Percentiles rank a stretch among this genome's conserved stretches.
phyloP scores from a whole-genome alignment of 371 early-diverging fungal species.

The Basidiobolus meristosporus region DNA sequence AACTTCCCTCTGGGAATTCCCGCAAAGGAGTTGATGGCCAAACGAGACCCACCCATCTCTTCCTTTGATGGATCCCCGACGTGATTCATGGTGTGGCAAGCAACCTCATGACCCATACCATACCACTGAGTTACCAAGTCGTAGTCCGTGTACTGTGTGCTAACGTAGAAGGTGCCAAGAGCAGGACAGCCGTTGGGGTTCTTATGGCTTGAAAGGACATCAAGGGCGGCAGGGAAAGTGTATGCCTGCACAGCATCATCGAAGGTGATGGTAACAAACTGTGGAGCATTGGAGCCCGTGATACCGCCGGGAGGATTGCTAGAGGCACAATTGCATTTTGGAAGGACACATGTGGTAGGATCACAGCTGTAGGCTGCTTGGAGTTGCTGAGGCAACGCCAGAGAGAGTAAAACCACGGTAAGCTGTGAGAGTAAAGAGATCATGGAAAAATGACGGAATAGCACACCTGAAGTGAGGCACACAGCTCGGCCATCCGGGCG shows the following conservation, averaged over 20 bases:
- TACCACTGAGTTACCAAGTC: conserved; percentile 47
- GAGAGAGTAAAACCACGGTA: neutral
- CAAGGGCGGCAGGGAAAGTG: conserved; percentile 9
- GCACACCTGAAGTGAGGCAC: no score
- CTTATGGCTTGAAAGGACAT: conserved; percentile 9
- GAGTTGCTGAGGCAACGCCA: conserved; percentile 2
- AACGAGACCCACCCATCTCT: conserved; percentile 30
- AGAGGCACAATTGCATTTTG: conserved; percentile 44
- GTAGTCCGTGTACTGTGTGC: conserved; percentile 41
- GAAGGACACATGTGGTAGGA: conserved; percentile 35
- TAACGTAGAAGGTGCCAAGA: conserved; percentile 40
- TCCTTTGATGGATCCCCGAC: conserved; percentile 6
- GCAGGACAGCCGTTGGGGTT: conserved; percentile 49
- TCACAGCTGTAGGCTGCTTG: conserved; percentile 27
- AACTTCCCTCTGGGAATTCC: conserved; percentile 46
- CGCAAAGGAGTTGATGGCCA: conserved; percentile 29
- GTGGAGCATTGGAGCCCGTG: conserved; percentile 32
- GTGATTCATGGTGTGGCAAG: conserved; percentile 3
- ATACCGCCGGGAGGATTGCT: conserved; percentile 32
- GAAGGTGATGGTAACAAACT: conserved; percentile 49
- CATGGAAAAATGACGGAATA: no score
- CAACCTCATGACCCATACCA: conserved; percentile 48
- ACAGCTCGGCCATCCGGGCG: no score
- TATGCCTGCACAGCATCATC: conserved; percentile 44
- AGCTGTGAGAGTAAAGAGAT: neutral